phyloP scores from a whole-genome alignment of 106 monocot species.

The Dendrobium officinale region DNA sequence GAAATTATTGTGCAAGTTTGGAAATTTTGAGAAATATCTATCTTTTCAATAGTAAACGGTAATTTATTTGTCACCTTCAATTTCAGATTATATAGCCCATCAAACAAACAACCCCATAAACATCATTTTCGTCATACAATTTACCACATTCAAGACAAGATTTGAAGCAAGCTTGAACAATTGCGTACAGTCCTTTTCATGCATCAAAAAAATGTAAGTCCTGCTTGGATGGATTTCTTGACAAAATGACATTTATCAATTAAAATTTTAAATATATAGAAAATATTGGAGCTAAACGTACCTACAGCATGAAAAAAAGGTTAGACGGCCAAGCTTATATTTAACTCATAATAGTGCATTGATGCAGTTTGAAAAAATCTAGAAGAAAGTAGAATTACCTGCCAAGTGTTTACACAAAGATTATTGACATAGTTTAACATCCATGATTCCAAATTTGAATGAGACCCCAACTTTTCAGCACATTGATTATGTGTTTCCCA shows the following conservation, averaged over 20 bases:
- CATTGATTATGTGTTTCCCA: constrained; percentile 31
- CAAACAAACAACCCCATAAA: neutral
- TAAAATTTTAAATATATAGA: neutral
- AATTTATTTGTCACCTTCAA: neutral
- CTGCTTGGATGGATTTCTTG: neutral
- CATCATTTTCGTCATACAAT: neutral
- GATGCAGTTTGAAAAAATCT: neutral
- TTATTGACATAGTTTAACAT: constrained; percentile 59
- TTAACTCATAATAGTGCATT: constrained; percentile 1
- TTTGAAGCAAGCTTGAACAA: neutral
- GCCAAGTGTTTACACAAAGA: constrained; percentile 91
- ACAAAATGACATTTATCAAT: neutral
- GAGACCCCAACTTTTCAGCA: constrained; percentile 9
- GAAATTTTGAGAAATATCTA: neutral
- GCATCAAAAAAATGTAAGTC: neutral
- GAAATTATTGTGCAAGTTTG: neutral
- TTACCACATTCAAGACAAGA: constrained; percentile 1
- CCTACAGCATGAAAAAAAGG: neutral
- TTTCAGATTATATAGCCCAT: neutral
- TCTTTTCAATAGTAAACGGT: neutral
- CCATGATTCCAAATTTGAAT: constrained; percentile 62
- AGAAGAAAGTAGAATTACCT: constrained; percentile 38
- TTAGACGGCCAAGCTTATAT: neutral
- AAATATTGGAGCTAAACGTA: neutral
- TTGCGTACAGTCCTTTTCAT: neutral